Percentiles rank a stretch among this genome's conserved stretches.
phyloP scores from a whole-genome alignment of 345 rosid genomes.

The Brassica nigra region DNA sequence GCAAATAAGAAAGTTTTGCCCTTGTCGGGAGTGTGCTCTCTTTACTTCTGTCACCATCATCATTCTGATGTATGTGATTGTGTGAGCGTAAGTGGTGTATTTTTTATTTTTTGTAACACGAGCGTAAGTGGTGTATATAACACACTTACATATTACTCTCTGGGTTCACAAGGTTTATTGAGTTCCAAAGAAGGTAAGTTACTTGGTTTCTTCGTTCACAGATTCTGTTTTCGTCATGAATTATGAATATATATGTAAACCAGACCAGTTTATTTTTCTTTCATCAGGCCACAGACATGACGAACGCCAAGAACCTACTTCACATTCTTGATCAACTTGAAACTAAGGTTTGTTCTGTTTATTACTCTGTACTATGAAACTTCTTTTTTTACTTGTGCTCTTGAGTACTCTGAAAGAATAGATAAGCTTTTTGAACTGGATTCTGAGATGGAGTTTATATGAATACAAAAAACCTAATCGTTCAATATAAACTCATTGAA shows the following conservation, averaged over 20 bases:
- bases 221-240: background rate
- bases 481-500: constrained; percentile 69
- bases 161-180: too few species aligned
- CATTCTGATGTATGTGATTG: constrained; percentile 24
- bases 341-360: background rate
- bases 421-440: background rate
- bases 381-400: background rate
- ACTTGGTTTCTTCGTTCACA: background rate
- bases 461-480: constrained; percentile 41
- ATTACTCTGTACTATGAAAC: background rate
- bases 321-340: background rate
- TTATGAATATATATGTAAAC: background rate
- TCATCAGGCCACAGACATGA: background rate
- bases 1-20: constrained; percentile 49
- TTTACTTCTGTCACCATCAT: constrained; percentile 75
- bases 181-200: too few species aligned
- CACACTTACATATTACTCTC: too few species aligned
- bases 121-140: too few species aligned
- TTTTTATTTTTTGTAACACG: too few species aligned
- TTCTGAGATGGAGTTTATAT: constrained; percentile 8
- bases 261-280: background rate
- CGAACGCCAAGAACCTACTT: background rate
- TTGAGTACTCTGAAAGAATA: constrained; percentile 2
- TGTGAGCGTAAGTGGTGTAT: background rate
- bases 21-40: constrained; percentile 87